These are phyloP conservation scores for Ustilago xerochloae DNA, from an alignment of 1,284 basidiomycete species.

Conservation along the genomic window DNA sequence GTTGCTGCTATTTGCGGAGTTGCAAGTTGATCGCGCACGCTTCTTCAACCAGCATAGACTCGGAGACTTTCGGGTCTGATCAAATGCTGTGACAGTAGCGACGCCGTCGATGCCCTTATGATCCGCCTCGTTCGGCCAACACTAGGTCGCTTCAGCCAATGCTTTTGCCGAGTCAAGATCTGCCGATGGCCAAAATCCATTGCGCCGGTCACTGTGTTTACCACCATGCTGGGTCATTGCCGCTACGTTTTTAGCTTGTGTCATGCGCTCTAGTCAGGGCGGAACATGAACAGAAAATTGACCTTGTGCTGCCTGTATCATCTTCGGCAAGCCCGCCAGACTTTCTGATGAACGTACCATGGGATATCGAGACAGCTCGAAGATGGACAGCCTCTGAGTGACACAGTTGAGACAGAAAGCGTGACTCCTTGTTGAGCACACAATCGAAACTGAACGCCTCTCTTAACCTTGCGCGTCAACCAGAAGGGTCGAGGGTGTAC, in stretches of 20 bases:
- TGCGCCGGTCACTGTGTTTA: background rate
- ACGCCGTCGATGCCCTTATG: background rate
- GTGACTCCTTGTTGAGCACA: background rate
- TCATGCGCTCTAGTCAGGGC: conserved; percentile 2
- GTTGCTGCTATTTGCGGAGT: background rate
- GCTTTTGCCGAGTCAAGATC: conserved; percentile 4
- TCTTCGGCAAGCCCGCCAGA: background rate
- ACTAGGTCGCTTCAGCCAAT: background rate
- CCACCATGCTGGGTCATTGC: background rate
- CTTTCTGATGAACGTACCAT: background rate
- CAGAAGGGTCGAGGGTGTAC: background rate
- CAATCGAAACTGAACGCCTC: background rate
- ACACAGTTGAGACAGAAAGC: background rate
- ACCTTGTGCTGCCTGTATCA: background rate
- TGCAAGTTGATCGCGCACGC: too few relatives aligned
- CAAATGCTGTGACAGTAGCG: background rate
- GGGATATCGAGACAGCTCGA: background rate
- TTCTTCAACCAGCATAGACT: too few relatives aligned
- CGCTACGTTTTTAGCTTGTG: background rate
- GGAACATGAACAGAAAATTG: background rate
- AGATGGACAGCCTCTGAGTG: too few relatives aligned
- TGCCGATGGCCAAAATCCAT: background rate
- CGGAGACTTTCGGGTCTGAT: background rate
- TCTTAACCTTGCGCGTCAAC: background rate
- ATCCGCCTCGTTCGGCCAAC: background rate